Percentiles rank a stretch among this genome's conserved stretches.
Evolutionary conservation across 108 stramenopile species (phyloP).

Genomic region (Cyclotella kingstonii): DNA sequence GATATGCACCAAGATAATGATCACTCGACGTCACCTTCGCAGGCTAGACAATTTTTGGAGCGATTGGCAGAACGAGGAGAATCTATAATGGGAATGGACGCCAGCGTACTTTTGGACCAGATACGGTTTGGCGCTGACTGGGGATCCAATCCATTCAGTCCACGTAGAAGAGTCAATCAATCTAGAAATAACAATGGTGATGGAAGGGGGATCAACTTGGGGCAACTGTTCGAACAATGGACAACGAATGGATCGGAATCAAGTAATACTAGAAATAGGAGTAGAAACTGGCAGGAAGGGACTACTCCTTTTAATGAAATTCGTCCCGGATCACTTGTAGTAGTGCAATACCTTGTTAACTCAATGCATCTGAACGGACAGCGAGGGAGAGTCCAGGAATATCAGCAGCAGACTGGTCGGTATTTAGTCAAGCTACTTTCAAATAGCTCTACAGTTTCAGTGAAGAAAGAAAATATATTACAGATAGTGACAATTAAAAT

Average conservation of each 20-base stretch:
- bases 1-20: background rate
- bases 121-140: slow-evolving; percentile 1
- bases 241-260: background rate
- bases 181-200: background rate
- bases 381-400: slow-evolving; percentile 15
- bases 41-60: slow-evolving; percentile 7
- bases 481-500: slow-evolving; percentile 25
- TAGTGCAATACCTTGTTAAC: slow-evolving; percentile 36
- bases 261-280: slow-evolving; percentile 4
- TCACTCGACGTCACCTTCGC: background rate
- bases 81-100: slow-evolving; percentile 12
- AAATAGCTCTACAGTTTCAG: slow-evolving; percentile 6
- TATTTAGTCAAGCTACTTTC: slow-evolving; percentile 29
- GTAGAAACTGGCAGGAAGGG: background rate
- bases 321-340: slow-evolving; percentile 18
- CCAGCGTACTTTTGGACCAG: slow-evolving; percentile 5
- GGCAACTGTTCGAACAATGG: slow-evolving; percentile 1
- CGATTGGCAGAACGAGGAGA: slow-evolving; percentile 7
- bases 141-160: background rate
- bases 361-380: slow-evolving; percentile 32
- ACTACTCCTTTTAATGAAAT: slow-evolving; percentile 24
- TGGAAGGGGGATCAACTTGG: background rate
- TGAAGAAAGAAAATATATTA: slow-evolving; percentile 27
- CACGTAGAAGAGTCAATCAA: background rate
- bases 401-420: slow-evolving; percentile 6